Evolutionary conservation across 2,329 filamentous ascomycete species (phyloP), one percentile per base, ranked within the genome.

Genomic region (Phaeophleospora eucalypticola): DNA sequence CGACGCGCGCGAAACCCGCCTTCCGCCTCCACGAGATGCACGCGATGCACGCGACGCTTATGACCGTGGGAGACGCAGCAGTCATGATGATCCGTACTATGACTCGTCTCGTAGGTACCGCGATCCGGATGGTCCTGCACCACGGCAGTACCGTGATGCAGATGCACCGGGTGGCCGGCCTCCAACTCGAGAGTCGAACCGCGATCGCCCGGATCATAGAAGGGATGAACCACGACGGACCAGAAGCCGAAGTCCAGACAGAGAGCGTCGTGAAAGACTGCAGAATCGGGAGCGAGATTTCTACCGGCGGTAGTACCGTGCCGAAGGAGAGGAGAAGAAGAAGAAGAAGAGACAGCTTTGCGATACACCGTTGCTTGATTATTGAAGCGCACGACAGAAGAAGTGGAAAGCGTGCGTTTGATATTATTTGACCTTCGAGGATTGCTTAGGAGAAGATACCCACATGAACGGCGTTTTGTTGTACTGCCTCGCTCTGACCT

Each of bases 271-370:
- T n/a, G 64, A 65, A 42, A 54, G 65, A 49, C 40, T 66, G 38
- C 62, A 66, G 44, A 59, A 68, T 40, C 56, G 66, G 20, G 65
- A 68, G 43, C 57, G 65, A 36, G 65, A 67, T 37, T 40, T 67
- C 12, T 69, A 69, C 20, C 6, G 29, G 17, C 29, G 40, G 20
- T 35, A 29, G 24, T n/a, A n/a, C n/a, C n/a, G n/a, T n/a, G n/a
- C n/a, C n/a, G n/a, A n/a, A n/a, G n/a, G n/a, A n/a, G n/a, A n/a
- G n/a, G n/a, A n/a, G n/a, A n/a, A n/a, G n/a, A n/a, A n/a, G n/a
- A n/a, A n/a, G n/a, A n/a, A n/a, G n/a, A n/a, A n/a, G n/a, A n/a
- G n/a, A n/a, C n/a, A n/a, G n/a, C n/a, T n/a, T n/a, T n/a, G n/a
- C n/a, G n/a, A n/a, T n/a, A n/a, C n/a, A n/a, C n/a, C n/a, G n/a